Evolutionary conservation across 23 red algal genomes (phyloP).

Genomic region (Porphyridium purpureum): DNA sequence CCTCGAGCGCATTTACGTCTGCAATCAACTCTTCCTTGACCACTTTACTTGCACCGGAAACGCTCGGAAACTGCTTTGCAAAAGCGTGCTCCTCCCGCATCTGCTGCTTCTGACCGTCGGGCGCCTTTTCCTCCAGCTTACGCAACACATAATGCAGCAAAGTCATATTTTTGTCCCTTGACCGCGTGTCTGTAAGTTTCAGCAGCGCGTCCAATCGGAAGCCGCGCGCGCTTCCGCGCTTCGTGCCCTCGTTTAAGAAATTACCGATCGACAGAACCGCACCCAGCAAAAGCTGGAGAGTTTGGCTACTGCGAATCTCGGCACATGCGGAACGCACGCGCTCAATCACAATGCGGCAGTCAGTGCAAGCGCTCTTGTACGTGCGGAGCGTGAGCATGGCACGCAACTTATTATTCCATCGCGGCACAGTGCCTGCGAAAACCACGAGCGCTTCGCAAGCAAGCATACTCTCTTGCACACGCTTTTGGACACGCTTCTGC

Average conservation of each 20-base stretch:
- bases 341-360: slow-evolving; percentile 18
- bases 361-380: slow-evolving; percentile 18
- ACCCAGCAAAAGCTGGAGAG: slow-evolving; percentile 35
- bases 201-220: slow-evolving; percentile 62
- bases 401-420: slow-evolving; percentile 33
- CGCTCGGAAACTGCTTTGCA: slow-evolving; percentile 27
- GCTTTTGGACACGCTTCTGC: no score
- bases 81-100: no score
- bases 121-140: slow-evolving; percentile 22
- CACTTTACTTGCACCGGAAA: slow-evolving; percentile 30
- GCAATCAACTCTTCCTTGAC: slow-evolving; percentile 34
- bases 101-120: slow-evolving; percentile 15
- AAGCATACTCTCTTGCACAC: no score
- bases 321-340: slow-evolving; percentile 40
- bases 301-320: slow-evolving; percentile 29
- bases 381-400: slow-evolving; percentile 57
- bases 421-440: slow-evolving; percentile 33
- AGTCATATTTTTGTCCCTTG: slow-evolving; percentile 28
- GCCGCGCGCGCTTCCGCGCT: slow-evolving; percentile 62
- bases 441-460: slow-evolving; percentile 14
- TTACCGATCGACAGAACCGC: slow-evolving; percentile 71
- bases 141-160: slow-evolving; percentile 66
- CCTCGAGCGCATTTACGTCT: slow-evolving; percentile 40
- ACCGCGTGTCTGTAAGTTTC: slow-evolving; percentile 65
- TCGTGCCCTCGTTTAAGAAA: slow-evolving; percentile 82